Evolutionary conservation across 345 rosid species (phyloP), one percentile per base, ranked within the genome.

Genomic region (Trapa incisa): DNA sequence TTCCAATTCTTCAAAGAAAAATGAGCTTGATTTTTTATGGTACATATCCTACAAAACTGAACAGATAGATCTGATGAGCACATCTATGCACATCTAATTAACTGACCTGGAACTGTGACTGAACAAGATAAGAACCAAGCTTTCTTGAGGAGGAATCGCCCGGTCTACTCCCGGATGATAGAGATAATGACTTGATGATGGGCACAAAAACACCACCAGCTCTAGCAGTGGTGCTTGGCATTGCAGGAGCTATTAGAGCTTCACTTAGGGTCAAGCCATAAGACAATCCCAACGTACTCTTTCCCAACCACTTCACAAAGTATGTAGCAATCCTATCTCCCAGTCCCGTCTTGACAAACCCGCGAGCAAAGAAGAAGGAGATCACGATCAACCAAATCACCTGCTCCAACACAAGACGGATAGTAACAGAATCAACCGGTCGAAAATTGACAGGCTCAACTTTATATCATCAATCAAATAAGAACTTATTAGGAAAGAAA

Each of bases 361-460:
- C 99, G 41, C 99, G 96, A 37, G 99, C 97, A 70, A 94, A 94
- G 80, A 94, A 94, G 88, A 94, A 94, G 35, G 99, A 94, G 71
- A 94, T 94, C 29, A 91, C 97, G 64, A 94, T 94, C 76, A 94
- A 50, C 97, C 99, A 91, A 38, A 94, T 88, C 29, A 91, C 67
- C 67, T 65, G 67, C 42, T 65, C 45, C 47, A 42, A 33, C 33
- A 65, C 37, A 42, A n/a, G 52, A n/a, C 35, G 1, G 16, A 22
- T 38, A 38, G 33, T 2, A 2, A 29, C 38, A 58, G 4, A 29
- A 32, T 58, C 63, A 11, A 29, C 3, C 4, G 3, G 32, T 33
- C 35, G 33, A 10, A 15, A 58, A 58, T 32, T 2, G 14, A 29
- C 9, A 58, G 63, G 10, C 37, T 32, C 37, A 58, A 58, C 11